A percentile compares a stretch with the other conserved stretches of the same genome.
These are phyloP conservation scores for Auxenochlorella pyrenoidosa DNA, from an alignment of 139 green algal species.

Conservation along the genomic window DNA sequence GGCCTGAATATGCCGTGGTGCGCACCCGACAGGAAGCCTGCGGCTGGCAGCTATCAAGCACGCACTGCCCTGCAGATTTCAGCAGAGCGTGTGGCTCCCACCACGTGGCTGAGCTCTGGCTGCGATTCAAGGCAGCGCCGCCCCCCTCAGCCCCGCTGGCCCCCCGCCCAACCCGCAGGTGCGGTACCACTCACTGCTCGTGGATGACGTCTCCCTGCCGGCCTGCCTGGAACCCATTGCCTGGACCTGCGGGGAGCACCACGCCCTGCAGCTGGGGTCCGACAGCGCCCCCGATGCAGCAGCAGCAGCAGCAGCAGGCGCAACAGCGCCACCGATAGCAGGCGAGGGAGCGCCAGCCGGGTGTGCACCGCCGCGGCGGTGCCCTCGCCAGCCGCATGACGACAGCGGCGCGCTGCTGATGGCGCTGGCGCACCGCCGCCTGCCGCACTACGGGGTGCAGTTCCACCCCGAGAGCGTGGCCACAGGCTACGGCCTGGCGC, in stretches of 20 bases:
- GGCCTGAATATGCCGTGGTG: constrained; percentile 58
- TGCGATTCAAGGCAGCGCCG: too few species aligned
- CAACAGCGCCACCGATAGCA: background rate
- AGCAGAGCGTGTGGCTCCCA: too few species aligned
- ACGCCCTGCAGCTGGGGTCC: constrained; percentile 50
- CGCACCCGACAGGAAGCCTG: background rate
- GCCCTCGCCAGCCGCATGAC: background rate
- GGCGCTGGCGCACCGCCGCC: constrained; percentile 76
- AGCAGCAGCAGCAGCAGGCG: background rate
- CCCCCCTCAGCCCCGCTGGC: too few species aligned
- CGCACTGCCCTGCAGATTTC: too few species aligned
- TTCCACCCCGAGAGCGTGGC: constrained; percentile 96
- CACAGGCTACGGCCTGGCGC: constrained; percentile 75
- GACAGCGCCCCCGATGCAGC: background rate
- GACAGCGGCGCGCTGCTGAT: constrained; percentile 76
- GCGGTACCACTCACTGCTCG: constrained; percentile 95
- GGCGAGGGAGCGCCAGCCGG: background rate
- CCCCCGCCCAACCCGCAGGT: too few species aligned
- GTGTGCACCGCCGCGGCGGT: background rate
- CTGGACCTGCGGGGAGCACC: constrained; percentile 79
- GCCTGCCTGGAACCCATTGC: constrained; percentile 76
- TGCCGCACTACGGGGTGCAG: constrained; percentile 93
- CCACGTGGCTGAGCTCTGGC: too few species aligned
- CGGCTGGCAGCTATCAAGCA: too few species aligned
- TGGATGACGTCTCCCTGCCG: constrained; percentile 80